Base-by-base conservation (phyloP, 225 moss, liverwort and hornwort species). In the Pleurozium schreberi region DNA sequence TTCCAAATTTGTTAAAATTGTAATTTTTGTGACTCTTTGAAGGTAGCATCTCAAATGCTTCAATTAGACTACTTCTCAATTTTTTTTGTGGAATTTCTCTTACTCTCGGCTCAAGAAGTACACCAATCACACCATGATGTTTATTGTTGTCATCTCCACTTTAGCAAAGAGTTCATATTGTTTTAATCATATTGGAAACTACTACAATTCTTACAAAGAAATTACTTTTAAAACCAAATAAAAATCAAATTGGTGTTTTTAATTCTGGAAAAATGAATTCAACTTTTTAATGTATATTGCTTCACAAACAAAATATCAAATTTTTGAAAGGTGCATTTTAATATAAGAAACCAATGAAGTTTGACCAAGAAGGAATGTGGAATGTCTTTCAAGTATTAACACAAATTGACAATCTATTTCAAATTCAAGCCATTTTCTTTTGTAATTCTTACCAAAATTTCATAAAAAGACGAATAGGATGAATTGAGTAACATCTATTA, bases 401-500 rank as follows among this genome's bases (percentile, higher is more conserved):
- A 33, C 10, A 74, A 11, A 18, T 30, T 31, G 30, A 31, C 30
- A 28, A 43, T 33, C 12, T 33, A 20, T 10, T 49, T 0, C n/a
- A 0, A 50, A 75, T 20, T 3, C 21, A 20, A 33, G n/a, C n/a
- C n/a, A 33, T 12, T 1, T 0, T 7, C 20, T 50, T 45, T 7
- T 0, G n/a, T n/a, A n/a, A 50, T 75, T 75, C 50, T 7, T 34
- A 18, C 33, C 34, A 49, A 34, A 50, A 75, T 1, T 12, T 20
- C 2, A 20, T 2, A 50, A 0, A 4, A 49, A 49, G 12, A 4
- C 18, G 6, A 30, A 31, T 31, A 19, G 7, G 19, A 1, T 75
- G 5, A 49, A 20, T 50, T 75, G 20, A 19, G 28, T 1, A 0
- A n/a, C 22, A 13, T 68, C 23, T 68, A 23, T n/a, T n/a, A 8